Evolutionary conservation across 31 red algal species (phyloP), one percentile per base, ranked within the genome.

Genomic region (Porphyra umbilicalis): DNA sequence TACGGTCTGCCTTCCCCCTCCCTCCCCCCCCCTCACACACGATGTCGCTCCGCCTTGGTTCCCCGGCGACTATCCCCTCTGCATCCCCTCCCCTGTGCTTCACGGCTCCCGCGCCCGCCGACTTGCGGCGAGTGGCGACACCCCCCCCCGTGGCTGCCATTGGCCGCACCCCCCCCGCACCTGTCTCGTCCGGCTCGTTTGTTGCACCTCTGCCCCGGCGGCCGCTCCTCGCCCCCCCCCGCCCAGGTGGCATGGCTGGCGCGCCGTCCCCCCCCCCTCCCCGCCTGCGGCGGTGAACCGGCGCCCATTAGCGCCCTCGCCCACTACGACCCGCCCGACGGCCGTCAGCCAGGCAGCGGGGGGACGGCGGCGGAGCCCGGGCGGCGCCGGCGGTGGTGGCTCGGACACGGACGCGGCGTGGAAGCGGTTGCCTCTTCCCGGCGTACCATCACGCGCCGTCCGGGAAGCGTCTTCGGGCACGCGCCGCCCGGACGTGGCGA

Each of bases 401-500:
- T 18, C 57, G n/a, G n/a, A n/a, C 57, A 29, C 57, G 57, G 25
- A 71, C 20, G 57, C 57, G 2, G 25, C 57, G 57, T 71, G 57
- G 57, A 29, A 71, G 18, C 57, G 57, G 13, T n/a, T n/a, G n/a
- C n/a, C n/a, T n/a, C n/a, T n/a, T n/a, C n/a, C n/a, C n/a, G n/a
- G n/a, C n/a, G n/a, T n/a, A n/a, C n/a, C n/a, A n/a, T n/a, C n/a
- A n/a, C n/a, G n/a, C n/a, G n/a, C n/a, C n/a, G n/a, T n/a, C n/a
- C n/a, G n/a, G 25, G 20, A 13, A 0, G 18, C 57, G 2, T 29
- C 57, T 4, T 29, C 57, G 1, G 57, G 20, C 14, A 4, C 57
- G 4, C 57, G 57, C 4, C 57, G 57, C 25, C 57, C 57, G 4
- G 57, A 71, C 36, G 89, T 91, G 46, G 39, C 37, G 33, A 98